Base-by-base conservation (phyloP, 768 basidiomycete genomes). In the Jaapia argillacea region DNA sequence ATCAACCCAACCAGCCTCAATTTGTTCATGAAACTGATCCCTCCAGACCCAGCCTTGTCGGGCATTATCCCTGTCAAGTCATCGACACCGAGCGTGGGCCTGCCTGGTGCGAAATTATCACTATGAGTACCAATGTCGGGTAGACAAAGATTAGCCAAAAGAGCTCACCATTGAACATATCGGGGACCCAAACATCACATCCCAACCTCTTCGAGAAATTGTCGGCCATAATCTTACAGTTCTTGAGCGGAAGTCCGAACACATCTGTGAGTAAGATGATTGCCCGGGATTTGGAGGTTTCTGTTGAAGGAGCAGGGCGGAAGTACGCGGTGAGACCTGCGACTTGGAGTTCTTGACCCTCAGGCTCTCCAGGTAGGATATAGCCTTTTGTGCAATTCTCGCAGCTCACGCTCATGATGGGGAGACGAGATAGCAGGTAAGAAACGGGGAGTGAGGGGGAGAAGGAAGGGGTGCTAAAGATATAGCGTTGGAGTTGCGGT, bases 261-360 rank as follows among this genome's bases (percentile, higher is more conserved):
- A 64, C 67, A 47, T 81, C 78, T 0, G 72, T 78, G 24, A 79
- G 58, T 4, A 79, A 54, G 16, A 81, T 52, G 14, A 81, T 59
- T 33, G 28, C 28, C 10, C 28, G 28, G 10, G 28, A 33, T 10
- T 16, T 33, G 10, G 28, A 10, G 16, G 28, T 10, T 33, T 33
- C 28, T 10, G 10, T 33, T 4, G 75, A 71, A 18, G 23, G 53
- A 10, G 28, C 28, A 16, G 10, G 28, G 28, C 16, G 28, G 28
- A 33, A 16, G 28, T 33, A 33, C 28, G 28, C 28, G 28, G 10
- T 16, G 28, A 16, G 10, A 10, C 10, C 28, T 16, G 10, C 28
- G 28, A 33, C 28, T 16, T 33, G 10, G 28, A 33, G 10, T 16
- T 10, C 16, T 16, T 33, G 10, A 10, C 28, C 28, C 28, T 33